Base-by-base conservation (phyloP, 768 basidiomycete genomes). In the Trametes coccinea region DNA sequence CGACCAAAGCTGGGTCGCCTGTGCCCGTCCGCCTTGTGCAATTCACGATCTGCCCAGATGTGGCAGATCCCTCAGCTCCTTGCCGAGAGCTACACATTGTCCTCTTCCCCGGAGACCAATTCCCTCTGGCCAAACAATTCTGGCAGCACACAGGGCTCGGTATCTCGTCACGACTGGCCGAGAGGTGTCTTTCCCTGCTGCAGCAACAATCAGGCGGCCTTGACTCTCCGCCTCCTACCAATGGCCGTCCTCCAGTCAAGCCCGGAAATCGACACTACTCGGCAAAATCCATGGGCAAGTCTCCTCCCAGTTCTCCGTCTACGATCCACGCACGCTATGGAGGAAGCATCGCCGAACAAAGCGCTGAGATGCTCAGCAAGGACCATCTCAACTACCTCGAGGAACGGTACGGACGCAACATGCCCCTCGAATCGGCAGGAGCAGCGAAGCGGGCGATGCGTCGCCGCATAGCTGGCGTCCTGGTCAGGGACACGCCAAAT, bases 71-170 rank as follows among this genome's bases (percentile, higher is more conserved):
- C 59, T 68, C 30, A 58, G 69, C 50, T 61, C 64, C 70, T 49
- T 76, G 81, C 63, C 75, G 83, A 41, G 86, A 91, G 59, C 80
- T 99, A 1, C 88, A 96, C 72, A 90, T 95, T 65, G 87, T 88
- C 1, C 75, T 99, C 14, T 92, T 95, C 71, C 85, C 88, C 5
- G 72, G 76, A 2, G 80, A 84, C 4, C 73, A 82, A 3, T 87
- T 82, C 67, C 69, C 81, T 8, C 72, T 88, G 6, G 93, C 92
- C 7, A 96, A 92, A 71, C 82, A 93, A 72, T 98, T 95, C 74
- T 98, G 96, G 96, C 95, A 98, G 67, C 96, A 98, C 72, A 86
- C 90, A 0, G 96, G 96, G 0, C 77, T 90, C 60, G 95, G 95
- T 1, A 87, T 99, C 43, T 93, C 91, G 3, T 94, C 92, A 62